Percentiles rank a stretch among this genome's conserved stretches.
Conservation (phyloP, 192 early-diverging fungal genomes). For the Coemansia sp. region DNA sequence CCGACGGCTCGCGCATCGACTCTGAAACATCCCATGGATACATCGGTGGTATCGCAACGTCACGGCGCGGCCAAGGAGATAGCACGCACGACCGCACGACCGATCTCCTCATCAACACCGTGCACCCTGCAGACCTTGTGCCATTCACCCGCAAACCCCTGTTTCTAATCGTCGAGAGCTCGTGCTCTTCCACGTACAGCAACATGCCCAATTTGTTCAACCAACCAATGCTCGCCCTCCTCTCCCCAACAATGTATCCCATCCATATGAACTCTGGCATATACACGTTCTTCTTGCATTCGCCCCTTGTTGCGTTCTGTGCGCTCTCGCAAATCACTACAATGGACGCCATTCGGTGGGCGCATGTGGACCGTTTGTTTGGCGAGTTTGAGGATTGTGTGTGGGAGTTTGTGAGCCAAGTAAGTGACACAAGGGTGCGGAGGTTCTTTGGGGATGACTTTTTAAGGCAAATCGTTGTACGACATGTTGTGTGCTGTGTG, state of each 20-base stretch:
- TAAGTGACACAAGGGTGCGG: conserved; percentile 34
- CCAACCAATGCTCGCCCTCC: conserved; percentile 80
- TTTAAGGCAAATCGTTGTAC: conserved; percentile 82
- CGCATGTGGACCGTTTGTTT: conserved; percentile 23
- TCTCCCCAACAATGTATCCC: conserved; percentile 90
- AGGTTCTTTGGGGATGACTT: conserved; percentile 91
- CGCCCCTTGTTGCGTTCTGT: conserved; percentile 85
- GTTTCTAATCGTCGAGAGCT: conserved; percentile 92
- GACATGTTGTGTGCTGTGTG: conserved; percentile 74
- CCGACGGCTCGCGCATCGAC: conserved; percentile 64
- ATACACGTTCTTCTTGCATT: conserved; percentile 93
- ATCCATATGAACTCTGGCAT: conserved; percentile 69
- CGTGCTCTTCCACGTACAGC: conserved; percentile 82
- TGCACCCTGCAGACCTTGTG: conserved; percentile 88
- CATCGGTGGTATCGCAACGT: conserved; percentile 51
- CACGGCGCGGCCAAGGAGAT: conserved; percentile 35
- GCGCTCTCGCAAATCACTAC: conserved; percentile 53
- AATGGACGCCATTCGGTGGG: conserved; percentile 22
- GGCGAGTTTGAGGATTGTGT: conserved; percentile 26
- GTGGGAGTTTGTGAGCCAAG: conserved; percentile 18
- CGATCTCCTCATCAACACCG: conserved; percentile 67
- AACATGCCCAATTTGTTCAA: conserved; percentile 84
- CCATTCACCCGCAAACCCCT: conserved; percentile 95
- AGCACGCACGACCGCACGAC: conserved; percentile 23
- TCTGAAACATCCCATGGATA: conserved; percentile 19